phyloP scores from a whole-genome alignment of 805 yeast genomes.

The Lachancea fermentati region DNA sequence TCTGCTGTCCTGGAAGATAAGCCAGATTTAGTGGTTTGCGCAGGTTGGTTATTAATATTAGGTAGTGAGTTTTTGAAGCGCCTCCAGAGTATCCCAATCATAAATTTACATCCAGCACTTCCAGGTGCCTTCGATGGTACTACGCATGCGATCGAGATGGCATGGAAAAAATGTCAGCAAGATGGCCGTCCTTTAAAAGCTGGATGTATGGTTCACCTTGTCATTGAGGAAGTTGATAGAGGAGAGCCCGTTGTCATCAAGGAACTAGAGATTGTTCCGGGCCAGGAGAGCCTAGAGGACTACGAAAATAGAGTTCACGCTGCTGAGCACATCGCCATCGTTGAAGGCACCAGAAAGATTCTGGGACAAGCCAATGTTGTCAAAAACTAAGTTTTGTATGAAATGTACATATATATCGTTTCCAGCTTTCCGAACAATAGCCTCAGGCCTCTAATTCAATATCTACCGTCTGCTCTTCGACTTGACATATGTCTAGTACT shows the following conservation, averaged over 20 bases:
- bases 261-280: slow-evolving; percentile 63
- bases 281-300: slow-evolving; percentile 62
- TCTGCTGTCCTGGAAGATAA: slow-evolving; percentile 51
- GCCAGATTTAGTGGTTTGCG: slow-evolving; percentile 91
- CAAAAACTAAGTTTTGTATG: slow-evolving; percentile 1
- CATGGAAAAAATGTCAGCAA: slow-evolving; percentile 90
- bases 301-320: slow-evolving; percentile 81
- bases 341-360: slow-evolving; percentile 77
- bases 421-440: neutral
- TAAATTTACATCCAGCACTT: slow-evolving; percentile 93
- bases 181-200: slow-evolving; percentile 57
- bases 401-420: neutral
- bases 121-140: slow-evolving; percentile 98
- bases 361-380: slow-evolving; percentile 24
- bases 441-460: slow-evolving; percentile 11
- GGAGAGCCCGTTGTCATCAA: slow-evolving; percentile 86
- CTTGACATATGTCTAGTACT: slow-evolving; percentile 59
- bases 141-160: slow-evolving; percentile 86
- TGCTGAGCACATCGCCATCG: slow-evolving; percentile 86
- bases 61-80: slow-evolving; percentile 72
- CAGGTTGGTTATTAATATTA: slow-evolving; percentile 96
- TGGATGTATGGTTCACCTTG: slow-evolving; percentile 95
- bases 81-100: slow-evolving; percentile 65
- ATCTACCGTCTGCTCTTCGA: slow-evolving; percentile 55
- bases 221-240: slow-evolving; percentile 91